Conservation (phyloP, 768 basidiomycete species). For the Peribolospora kevripleyi region DNA sequence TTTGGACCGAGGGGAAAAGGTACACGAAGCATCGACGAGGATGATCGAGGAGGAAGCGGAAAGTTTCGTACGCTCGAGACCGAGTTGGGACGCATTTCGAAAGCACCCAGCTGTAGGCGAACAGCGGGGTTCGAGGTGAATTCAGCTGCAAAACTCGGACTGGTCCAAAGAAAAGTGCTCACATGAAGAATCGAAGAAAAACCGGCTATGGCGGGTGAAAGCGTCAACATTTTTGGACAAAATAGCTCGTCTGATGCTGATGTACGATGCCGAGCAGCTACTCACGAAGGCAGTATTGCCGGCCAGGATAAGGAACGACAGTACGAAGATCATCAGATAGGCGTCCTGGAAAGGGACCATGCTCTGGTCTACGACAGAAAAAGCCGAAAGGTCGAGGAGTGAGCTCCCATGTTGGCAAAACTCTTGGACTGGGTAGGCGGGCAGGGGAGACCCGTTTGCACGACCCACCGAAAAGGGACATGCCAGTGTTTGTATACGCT, state of each 20-base stretch:
- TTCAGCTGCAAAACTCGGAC: too few species aligned
- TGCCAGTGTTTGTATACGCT: conserved; percentile 16
- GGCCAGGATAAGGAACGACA: conserved; percentile 46
- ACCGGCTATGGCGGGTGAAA: neutral
- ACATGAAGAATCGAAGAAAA: conserved; percentile 43
- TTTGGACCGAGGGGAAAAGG: conserved; percentile 11
- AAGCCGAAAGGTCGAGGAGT: too few species aligned
- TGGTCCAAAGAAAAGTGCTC: too few species aligned
- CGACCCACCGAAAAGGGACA: too few species aligned
- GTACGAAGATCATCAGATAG: conserved; percentile 31
- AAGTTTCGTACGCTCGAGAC: conserved; percentile 47
- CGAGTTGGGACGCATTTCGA: conserved; percentile 34
- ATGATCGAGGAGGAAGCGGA: conserved; percentile 81
- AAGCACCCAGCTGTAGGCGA: conserved; percentile 29
- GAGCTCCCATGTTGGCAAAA: too few species aligned
- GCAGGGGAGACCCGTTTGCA: too few species aligned
- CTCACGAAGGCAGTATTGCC: conserved; percentile 60
- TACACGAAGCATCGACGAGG: conserved; percentile 34
- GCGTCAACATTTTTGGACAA: too few species aligned
- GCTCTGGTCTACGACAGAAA: conserved; percentile 36
- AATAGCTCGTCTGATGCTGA: too few species aligned
- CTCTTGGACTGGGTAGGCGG: too few species aligned
- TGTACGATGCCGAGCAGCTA: too few species aligned
- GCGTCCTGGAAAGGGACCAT: conserved; percentile 64
- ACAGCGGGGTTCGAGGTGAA: too few species aligned